Evolutionary conservation across 495 filamentous ascomycete species (phyloP).

Genomic region (Articulospora tetracladia): DNA sequence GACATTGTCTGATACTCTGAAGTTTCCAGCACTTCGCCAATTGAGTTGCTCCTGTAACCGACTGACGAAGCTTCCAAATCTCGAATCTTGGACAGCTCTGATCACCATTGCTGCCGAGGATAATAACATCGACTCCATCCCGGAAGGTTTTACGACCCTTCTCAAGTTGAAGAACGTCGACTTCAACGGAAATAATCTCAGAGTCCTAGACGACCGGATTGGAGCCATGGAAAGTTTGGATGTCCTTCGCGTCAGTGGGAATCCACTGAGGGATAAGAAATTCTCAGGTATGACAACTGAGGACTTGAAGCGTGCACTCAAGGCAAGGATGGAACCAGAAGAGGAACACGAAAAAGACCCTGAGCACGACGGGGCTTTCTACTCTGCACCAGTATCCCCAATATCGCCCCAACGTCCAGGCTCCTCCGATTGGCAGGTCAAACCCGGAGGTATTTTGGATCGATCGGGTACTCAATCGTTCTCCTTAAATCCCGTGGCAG

Average conservation of each 20-base stretch:
- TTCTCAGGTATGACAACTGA: slow-evolving; percentile 75
- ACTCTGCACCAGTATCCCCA: slow-evolving; percentile 20
- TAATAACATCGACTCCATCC: slow-evolving; percentile 71
- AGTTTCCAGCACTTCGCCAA: slow-evolving; percentile 68
- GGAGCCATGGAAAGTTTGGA: slow-evolving; percentile 75
- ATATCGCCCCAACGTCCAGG: slow-evolving; percentile 27
- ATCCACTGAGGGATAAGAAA: slow-evolving; percentile 83
- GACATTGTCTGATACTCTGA: slow-evolving; percentile 47
- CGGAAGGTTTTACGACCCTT: slow-evolving; percentile 66
- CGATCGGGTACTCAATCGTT: slow-evolving; percentile 60
- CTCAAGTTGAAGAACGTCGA: slow-evolving; percentile 67
- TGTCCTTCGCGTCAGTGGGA: slow-evolving; percentile 72
- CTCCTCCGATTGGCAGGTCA: slow-evolving; percentile 57
- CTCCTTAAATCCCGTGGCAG: slow-evolving; percentile 47
- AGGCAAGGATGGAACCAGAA: slow-evolving; percentile 59
- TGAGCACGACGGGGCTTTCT: slow-evolving; percentile 24
- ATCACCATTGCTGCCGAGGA: slow-evolving; percentile 71
- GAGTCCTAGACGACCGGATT: slow-evolving; percentile 68
- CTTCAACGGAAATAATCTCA: slow-evolving; percentile 80
- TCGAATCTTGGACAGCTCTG: slow-evolving; percentile 69
- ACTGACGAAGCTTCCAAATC: slow-evolving; percentile 62
- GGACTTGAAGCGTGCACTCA: slow-evolving; percentile 75
- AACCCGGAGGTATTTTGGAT: slow-evolving; percentile 69
- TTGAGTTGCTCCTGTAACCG: slow-evolving; percentile 75
- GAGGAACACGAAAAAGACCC: slow-evolving; percentile 29